Evolutionary conservation across 116 monocot species (phyloP), one percentile per base, ranked within the genome.

Genomic region (Zostera marina): DNA sequence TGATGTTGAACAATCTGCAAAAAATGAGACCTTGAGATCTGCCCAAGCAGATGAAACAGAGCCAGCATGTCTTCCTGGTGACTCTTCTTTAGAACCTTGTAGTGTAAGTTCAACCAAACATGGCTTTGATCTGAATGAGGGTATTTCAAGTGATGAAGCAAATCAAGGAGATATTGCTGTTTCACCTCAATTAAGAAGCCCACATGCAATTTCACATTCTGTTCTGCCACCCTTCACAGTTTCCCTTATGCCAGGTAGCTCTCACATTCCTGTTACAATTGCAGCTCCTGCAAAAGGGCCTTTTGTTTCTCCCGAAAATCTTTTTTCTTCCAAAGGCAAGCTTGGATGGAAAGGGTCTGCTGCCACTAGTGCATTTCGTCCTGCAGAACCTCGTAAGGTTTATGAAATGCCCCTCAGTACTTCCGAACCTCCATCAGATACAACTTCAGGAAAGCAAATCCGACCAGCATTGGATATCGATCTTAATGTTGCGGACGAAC

Each of bases 221-320:
- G 61, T 22, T 73, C 46, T 72, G 16, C 57, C 73, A 32, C 66
- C 67, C 42, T 74, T 85, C 60, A 41, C 61, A 11, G 52, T 72
- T 47, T 58, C 70, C 41, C 59, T 73, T 14, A 22, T 69, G 14
- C 54, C 73, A 52, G 68, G 54, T 69, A 67, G 63, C 23, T 69
- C 60, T 1, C 78, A 75, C 64, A 75, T 70, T 41, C 68, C 71
- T 32, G 70, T 88, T 54, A 94, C 85, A 43, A 76, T 94, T 9
- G 80, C 96, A 49, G 81, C 96, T 76, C 80, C 96, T 23, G 89
- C 89, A n/a, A 96, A 96, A 66, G 94, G 94, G 10, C 79, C 88
- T 66, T 94, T 94, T 68, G 68, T 79, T 60, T 81, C 84, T 40
- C 85, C 84, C 3, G 94, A 88, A 53, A 82, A 75, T 53, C 66